Evolutionary conservation across 495 filamentous ascomycete genomes (phyloP).

Genomic region (Arthonia radiata): DNA sequence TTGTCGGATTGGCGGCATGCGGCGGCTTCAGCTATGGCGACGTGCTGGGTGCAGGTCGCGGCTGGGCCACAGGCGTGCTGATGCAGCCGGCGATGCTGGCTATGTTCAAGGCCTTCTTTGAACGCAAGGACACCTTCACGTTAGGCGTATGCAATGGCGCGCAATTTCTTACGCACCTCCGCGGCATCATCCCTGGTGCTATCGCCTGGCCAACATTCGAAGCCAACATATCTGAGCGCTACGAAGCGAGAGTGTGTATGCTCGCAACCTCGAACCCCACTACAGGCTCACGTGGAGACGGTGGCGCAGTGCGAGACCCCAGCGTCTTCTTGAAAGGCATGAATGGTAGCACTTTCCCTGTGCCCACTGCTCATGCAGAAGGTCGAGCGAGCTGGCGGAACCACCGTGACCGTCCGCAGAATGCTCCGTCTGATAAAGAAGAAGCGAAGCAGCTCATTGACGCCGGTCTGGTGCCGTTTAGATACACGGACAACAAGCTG

Average conservation of each 20-base stretch:
- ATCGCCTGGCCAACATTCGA: conserved; percentile 72
- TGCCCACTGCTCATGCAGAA: conserved; percentile 80
- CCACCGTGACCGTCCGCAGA: too few relatives aligned
- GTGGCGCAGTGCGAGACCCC: conserved; percentile 20
- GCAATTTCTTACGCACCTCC: conserved; percentile 73
- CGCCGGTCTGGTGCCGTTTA: conserved; percentile 38
- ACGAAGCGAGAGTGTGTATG: conserved; percentile 78
- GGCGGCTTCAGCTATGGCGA: conserved; percentile 97
- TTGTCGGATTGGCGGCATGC: conserved; percentile 74
- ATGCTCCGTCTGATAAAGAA: conserved; percentile 17
- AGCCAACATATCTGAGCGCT: conserved; percentile 68
- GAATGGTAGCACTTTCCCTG: conserved; percentile 59
- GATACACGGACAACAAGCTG: conserved; percentile 63
- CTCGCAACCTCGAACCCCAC: conserved; percentile 47
- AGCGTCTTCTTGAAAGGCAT: conserved; percentile 90
- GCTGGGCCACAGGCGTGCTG: conserved; percentile 90
- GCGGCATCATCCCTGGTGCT: conserved; percentile 66
- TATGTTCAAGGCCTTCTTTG: conserved; percentile 70
- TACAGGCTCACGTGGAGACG: conserved; percentile 11
- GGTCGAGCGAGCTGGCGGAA: conserved; percentile 69
- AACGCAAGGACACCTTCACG: conserved; percentile 69
- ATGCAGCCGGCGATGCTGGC: conserved; percentile 50
- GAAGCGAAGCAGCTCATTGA: conserved; percentile 35
- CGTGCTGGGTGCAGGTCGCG: conserved; percentile 78
- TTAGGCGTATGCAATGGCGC: conserved; percentile 96